Conservation (phyloP, 2,329 filamentous ascomycete genomes). For the Aspergillus costaricaensis region DNA sequence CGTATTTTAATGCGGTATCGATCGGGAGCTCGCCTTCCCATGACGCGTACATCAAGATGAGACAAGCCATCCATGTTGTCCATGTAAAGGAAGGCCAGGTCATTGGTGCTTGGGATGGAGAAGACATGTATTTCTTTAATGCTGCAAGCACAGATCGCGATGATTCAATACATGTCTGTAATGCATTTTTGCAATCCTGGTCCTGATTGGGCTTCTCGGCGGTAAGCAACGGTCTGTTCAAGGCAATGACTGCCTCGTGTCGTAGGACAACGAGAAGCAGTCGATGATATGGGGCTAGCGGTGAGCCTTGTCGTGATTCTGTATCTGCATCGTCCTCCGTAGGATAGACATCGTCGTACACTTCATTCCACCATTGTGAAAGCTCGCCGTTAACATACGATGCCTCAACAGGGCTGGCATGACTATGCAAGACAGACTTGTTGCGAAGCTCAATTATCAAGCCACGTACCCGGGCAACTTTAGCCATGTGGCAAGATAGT, state of each 20-base stretch:
- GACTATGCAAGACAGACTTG: conserved; percentile 52
- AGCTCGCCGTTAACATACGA: conserved; percentile 53
- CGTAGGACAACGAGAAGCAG: conserved; percentile 49
- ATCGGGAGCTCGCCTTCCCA: conserved; percentile 48
- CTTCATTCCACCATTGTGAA: conserved; percentile 56
- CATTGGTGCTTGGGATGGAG: conserved; percentile 30
- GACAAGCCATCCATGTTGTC: conserved; percentile 57
- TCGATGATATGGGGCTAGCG: conserved; percentile 40
- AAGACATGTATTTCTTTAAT: conserved; percentile 34
- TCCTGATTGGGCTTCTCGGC: conserved; percentile 45
- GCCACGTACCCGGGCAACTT: conserved; percentile 53
- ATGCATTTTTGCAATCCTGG: conserved; percentile 45
- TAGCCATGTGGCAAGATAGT: conserved; percentile 46
- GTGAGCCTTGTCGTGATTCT: neutral
- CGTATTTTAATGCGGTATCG: conserved; percentile 44
- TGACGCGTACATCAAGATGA: conserved; percentile 55
- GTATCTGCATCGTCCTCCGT: conserved; percentile 25
- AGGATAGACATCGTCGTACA: conserved; percentile 52
- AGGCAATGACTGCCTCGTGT: conserved; percentile 54
- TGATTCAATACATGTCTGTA: conserved; percentile 56
- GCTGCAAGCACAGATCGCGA: conserved; percentile 51
- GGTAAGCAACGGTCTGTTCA: conserved; percentile 55
- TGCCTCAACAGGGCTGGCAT: conserved; percentile 47
- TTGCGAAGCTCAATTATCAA: conserved; percentile 57
- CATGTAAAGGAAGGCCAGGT: conserved; percentile 57